Evolutionary conservation across 768 basidiomycete genomes (phyloP).

Genomic region (Tylopilus plumbeoviolaceoides): DNA sequence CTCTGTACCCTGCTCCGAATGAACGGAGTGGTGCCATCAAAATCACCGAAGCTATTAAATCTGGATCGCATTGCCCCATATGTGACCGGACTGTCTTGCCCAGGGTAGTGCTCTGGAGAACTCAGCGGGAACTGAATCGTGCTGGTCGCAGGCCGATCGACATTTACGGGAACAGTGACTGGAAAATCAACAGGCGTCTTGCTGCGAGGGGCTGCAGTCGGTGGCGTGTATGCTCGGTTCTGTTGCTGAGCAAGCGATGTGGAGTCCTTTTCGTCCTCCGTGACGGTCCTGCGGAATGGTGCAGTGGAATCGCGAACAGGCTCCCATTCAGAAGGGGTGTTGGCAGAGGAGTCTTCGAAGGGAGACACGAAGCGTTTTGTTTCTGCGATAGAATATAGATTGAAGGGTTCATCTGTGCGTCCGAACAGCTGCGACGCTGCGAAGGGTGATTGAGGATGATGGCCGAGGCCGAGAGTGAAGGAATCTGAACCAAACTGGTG

Average conservation of each 20-base stretch:
- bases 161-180: slow-evolving; percentile 45
- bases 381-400: slow-evolving; percentile 79
- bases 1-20: slow-evolving; percentile 84
- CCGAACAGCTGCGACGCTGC: slow-evolving; percentile 83
- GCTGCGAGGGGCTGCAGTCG: slow-evolving; percentile 37
- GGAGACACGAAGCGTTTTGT: slow-evolving; percentile 53
- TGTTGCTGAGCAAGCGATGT: slow-evolving; percentile 40
- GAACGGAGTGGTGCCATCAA: slow-evolving; percentile 71
- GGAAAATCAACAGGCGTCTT: slow-evolving; percentile 61
- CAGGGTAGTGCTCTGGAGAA: slow-evolving; percentile 60
- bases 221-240: slow-evolving; percentile 11
- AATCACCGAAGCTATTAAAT: slow-evolving; percentile 71
- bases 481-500: slow-evolving; percentile 64
- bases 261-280: slow-evolving; percentile 72
- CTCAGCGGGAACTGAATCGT: slow-evolving; percentile 79
- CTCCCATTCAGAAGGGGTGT: slow-evolving; percentile 49
- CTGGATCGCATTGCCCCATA: slow-evolving; percentile 50
- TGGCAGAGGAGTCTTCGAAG: slow-evolving; percentile 51
- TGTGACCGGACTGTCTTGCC: slow-evolving; percentile 53
- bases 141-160: slow-evolving; percentile 50
- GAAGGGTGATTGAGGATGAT: slow-evolving; percentile 80
- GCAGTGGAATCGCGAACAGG: slow-evolving; percentile 53
- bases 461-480: slow-evolving; percentile 34
- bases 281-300: slow-evolving; percentile 70
- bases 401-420: slow-evolving; percentile 72